Base-by-base conservation (phyloP, 495 filamentous ascomycete species). In the Tuber borchii region DNA sequence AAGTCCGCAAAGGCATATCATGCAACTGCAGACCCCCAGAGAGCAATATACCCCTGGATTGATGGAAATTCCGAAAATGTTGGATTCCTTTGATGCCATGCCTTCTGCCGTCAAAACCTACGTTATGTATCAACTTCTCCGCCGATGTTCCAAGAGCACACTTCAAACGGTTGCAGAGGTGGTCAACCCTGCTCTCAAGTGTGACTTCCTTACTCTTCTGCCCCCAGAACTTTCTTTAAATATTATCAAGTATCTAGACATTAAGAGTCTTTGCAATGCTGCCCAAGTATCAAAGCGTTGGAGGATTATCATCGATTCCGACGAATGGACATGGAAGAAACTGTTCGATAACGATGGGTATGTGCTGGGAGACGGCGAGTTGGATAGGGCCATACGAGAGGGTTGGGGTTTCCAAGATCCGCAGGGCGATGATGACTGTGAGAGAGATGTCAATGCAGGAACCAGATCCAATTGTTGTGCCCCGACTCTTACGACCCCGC, bases 361-460 rank as follows among this genome's bases (percentile, higher is more conserved):
- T 84, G 82, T 84, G 19, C 86, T 98, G 22, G 91, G 93, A 22
- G 88, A 91, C 2, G 93, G 93, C 19, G 95, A 99, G 82, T 85
- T 99, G 26, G 89, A 95, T 73, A 89, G 90, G 76, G 94, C 95
- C 20, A 92, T 98, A 73, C 88, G 86, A 43, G 92, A 98, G 85
- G 95, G 95, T n/a, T 99, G 95, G 95, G 95, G 94, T n/a, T 99
- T 95, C 93, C 95, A 98, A 83, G 90, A 93, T 83, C 93, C 94
- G 2, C 89, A 89, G 72, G 93, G 90, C 9, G 83, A 87, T 12
- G 88, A 93, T 77, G 91, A 91, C 70, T 93, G 86, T 72, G 95
- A 99, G 82, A 87, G 89, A 75, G 94, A 99, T 83, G 85, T 97
- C 26, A 91, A 91, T 78, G 77, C 73, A 71, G 72, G 70, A 51